phyloP scores from a whole-genome alignment of 164 flowering plant genomes.

The Berberis thunbergii region DNA sequence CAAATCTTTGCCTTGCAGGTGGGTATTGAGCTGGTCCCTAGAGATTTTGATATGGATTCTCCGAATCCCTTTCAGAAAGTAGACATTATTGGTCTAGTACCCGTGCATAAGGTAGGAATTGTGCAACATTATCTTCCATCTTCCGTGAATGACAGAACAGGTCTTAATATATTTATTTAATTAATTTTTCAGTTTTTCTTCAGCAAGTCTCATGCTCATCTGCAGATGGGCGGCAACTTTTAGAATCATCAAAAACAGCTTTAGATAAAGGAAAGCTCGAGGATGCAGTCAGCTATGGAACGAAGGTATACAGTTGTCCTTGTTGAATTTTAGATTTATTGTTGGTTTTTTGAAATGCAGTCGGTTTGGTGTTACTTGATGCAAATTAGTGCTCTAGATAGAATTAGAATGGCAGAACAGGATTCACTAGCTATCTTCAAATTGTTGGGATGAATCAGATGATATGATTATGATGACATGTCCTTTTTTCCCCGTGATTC shows the following conservation, averaged over 20 bases:
- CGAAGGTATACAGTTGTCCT: constrained; percentile 47
- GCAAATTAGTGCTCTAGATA: too few relatives aligned
- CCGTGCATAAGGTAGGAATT: constrained; percentile 82
- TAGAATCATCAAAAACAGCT: constrained; percentile 97
- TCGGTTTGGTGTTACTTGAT: background rate
- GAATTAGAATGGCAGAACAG: too few relatives aligned
- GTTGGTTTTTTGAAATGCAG: background rate
- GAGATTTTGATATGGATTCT: constrained; percentile 95
- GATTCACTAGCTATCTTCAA: too few relatives aligned
- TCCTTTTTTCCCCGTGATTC: too few relatives aligned
- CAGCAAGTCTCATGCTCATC: constrained; percentile 99
- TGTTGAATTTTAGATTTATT: background rate
- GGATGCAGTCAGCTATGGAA: constrained; percentile 94
- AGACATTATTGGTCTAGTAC: constrained; percentile 80
- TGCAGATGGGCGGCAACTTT: constrained; percentile 95
- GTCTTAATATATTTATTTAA: background rate
- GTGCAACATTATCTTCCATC: background rate
- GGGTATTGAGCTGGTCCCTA: constrained; percentile 86
- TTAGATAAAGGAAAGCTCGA: constrained; percentile 98
- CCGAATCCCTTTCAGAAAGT: constrained; percentile 60
- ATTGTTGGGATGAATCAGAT: too few relatives aligned
- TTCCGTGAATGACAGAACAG: background rate
- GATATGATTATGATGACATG: too few relatives aligned
- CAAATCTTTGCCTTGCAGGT: too few relatives aligned
- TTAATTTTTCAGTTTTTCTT: constrained; percentile 17